These are phyloP conservation scores for Fusarium sp. DNA, from an alignment of 2,329 filamentous ascomycete genomes.

Conservation along the genomic window DNA sequence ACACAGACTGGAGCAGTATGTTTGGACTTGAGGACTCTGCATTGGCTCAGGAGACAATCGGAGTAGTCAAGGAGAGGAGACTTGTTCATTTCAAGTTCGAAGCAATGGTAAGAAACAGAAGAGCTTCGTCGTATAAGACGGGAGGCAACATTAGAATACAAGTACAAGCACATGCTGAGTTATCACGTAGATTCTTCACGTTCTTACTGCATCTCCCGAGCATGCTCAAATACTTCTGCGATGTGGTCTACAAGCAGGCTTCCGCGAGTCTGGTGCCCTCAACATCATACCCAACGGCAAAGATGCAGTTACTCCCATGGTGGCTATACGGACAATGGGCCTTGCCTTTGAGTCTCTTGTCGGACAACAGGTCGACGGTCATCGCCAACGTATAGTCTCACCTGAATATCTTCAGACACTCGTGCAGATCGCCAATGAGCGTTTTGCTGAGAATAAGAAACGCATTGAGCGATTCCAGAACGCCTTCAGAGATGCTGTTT, in stretches of 20 bases:
- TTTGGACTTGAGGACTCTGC: conserved; percentile 48
- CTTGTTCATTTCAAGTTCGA: conserved; percentile 92
- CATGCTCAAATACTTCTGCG: conserved; percentile 82
- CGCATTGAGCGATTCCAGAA: conserved; percentile 74
- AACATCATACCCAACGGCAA: conserved; percentile 64
- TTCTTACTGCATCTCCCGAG: conserved; percentile 80
- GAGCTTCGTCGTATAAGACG: conserved; percentile 1
- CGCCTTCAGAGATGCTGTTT: conserved; percentile 60
- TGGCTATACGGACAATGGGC: conserved; percentile 87
- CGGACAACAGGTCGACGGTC: conserved; percentile 64
- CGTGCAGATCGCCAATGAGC: conserved; percentile 77
- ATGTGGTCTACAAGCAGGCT: conserved; percentile 84
- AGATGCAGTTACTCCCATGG: conserved; percentile 72
- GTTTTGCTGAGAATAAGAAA: conserved; percentile 77
- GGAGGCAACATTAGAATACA: conserved; percentile 44
- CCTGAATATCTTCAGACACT: conserved; percentile 76
- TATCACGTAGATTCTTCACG: conserved; percentile 80
- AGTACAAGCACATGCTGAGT: conserved; percentile 43
- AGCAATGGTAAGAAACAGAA: conserved; percentile 81
- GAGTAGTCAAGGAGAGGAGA: conserved; percentile 55
- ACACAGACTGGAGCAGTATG: conserved; percentile 51
- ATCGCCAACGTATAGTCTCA: conserved; percentile 66
- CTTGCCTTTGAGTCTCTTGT: conserved; percentile 86
- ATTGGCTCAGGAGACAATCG: conserved; percentile 43
- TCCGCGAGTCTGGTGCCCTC: conserved; percentile 89